A percentile compares a stretch with the other conserved stretches of the same genome.
Evolutionary conservation across 768 basidiomycete genomes (phyloP).

Genomic region (Pulveroboletus sp.): DNA sequence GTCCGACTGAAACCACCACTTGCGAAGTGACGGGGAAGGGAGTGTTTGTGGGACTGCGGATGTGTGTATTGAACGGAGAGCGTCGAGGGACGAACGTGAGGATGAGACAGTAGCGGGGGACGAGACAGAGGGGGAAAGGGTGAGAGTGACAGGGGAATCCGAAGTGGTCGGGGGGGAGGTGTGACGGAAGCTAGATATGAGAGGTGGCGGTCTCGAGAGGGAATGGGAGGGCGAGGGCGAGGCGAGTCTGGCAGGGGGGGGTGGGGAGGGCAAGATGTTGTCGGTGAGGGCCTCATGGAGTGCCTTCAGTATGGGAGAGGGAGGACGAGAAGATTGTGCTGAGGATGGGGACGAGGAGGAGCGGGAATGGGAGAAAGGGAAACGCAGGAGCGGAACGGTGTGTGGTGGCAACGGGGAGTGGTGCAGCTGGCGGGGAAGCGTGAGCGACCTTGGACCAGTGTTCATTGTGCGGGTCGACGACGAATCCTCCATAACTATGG

Average conservation of each 20-base stretch:
- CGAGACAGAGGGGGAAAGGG: slow-evolving; percentile 17
- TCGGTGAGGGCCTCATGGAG: slow-evolving; percentile 48
- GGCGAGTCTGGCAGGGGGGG: slow-evolving; percentile 44
- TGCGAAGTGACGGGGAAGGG: slow-evolving; percentile 22
- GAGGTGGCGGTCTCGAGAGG: slow-evolving; percentile 47
- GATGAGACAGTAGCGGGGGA: slow-evolving; percentile 23
- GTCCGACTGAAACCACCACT: slow-evolving; percentile 56
- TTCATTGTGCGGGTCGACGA: slow-evolving; percentile 10
- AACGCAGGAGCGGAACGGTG: slow-evolving; percentile 18
- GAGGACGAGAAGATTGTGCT: slow-evolving; percentile 30
- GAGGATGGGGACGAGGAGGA: slow-evolving; percentile 3
- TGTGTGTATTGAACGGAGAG: slow-evolving; percentile 46
- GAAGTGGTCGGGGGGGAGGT: slow-evolving; percentile 51
- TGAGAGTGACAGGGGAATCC: slow-evolving; percentile 10
- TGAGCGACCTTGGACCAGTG: slow-evolving; percentile 5
- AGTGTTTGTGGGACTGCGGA: slow-evolving; percentile 26
- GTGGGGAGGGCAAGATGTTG: slow-evolving; percentile 36
- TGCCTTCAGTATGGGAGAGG: slow-evolving; percentile 38
- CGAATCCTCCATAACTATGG: slow-evolving; percentile 9
- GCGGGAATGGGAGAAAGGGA: slow-evolving; percentile 3
- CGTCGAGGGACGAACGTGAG: slow-evolving; percentile 52
- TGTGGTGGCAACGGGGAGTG: slow-evolving; percentile 6
- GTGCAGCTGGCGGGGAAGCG: slow-evolving; percentile 16
- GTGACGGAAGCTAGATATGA: slow-evolving; percentile 53
- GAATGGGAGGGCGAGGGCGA: slow-evolving; percentile 31